phyloP scores from a whole-genome alignment of 768 basidiomycete genomes.

The Polyporus arcularius region DNA sequence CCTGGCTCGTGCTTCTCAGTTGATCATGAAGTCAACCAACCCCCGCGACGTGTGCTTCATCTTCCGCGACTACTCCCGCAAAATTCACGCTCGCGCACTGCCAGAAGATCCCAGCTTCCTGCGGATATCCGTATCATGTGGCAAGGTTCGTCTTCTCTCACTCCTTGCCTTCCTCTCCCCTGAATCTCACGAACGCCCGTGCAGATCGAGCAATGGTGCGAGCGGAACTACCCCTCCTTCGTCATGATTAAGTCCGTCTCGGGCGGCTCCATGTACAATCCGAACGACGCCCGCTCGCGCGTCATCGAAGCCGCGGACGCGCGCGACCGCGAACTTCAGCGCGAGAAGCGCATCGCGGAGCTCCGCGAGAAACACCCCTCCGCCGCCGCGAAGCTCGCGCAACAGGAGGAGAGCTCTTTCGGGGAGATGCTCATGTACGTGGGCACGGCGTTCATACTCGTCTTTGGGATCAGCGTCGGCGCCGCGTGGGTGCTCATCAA shows the following conservation, averaged over 20 bases:
- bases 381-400: neutral
- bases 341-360: conserved; percentile 32
- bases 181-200: neutral
- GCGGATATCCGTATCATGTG: conserved; percentile 78
- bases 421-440: conserved; percentile 33
- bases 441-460: conserved; percentile 27
- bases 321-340: conserved; percentile 35
- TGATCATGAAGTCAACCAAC: conserved; percentile 92
- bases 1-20: conserved; percentile 40
- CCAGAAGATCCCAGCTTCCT: conserved; percentile 89
- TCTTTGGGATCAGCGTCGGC: conserved; percentile 29
- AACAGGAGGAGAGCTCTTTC: neutral
- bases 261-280: conserved; percentile 38
- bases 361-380: conserved; percentile 7
- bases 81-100: conserved; percentile 78
- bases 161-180: neutral
- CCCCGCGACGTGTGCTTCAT: conserved; percentile 87
- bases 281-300: conserved; percentile 56
- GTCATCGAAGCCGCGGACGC: conserved; percentile 49
- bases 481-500: conserved; percentile 29
- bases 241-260: conserved; percentile 42
- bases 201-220: conserved; percentile 92
- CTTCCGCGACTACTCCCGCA: conserved; percentile 80
- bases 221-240: conserved; percentile 93
- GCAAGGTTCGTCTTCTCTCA: conserved; percentile 54